phyloP scores from a whole-genome alignment of 2,329 filamentous ascomycete species.

The Paraphaeosphaeria sporulosa region DNA sequence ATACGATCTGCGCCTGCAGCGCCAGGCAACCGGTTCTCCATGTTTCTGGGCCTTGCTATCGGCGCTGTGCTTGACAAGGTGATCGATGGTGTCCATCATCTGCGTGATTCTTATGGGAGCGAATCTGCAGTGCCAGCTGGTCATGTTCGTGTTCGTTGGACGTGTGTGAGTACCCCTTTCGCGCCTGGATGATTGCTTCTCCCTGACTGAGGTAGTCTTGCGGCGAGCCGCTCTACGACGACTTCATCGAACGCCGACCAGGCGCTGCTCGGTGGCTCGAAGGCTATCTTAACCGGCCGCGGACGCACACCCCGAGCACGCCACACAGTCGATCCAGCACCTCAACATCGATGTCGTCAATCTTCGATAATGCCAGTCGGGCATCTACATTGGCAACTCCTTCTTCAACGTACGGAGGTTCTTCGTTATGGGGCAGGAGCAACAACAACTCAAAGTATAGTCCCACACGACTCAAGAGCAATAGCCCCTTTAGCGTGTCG shows the following conservation, averaged over 20 bases:
- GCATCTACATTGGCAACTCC: slow-evolving; percentile 39
- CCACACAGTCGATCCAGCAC: slow-evolving; percentile 33
- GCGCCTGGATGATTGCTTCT: slow-evolving; percentile 6
- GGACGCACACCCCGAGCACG: slow-evolving; percentile 32
- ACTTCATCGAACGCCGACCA: slow-evolving; percentile 47
- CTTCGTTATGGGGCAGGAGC: slow-evolving; percentile 26
- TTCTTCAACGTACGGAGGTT: slow-evolving; percentile 36
- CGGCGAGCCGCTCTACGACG: slow-evolving; percentile 47
- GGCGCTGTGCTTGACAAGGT: slow-evolving; percentile 30
- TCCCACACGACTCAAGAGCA: slow-evolving; percentile 29
- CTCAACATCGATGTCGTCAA: slow-evolving; percentile 34
- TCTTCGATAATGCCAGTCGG: slow-evolving; percentile 36
- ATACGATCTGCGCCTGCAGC: slow-evolving; percentile 23
- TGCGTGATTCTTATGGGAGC: slow-evolving; percentile 35
- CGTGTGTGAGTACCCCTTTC: slow-evolving; percentile 34
- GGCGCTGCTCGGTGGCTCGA: slow-evolving; percentile 51
- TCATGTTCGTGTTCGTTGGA: slow-evolving; percentile 48
- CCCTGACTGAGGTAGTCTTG: slow-evolving; percentile 31
- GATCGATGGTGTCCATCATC: slow-evolving; percentile 28
- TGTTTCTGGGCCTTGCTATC: slow-evolving; percentile 32
- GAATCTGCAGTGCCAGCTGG: slow-evolving; percentile 37
- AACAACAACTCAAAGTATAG: slow-evolving; percentile 33
- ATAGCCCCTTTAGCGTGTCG: slow-evolving; percentile 35
- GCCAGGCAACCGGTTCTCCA: slow-evolving; percentile 22
- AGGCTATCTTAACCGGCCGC: slow-evolving; percentile 47